Conservation (phyloP, 2,329 filamentous ascomycete species). For the Sarocladiaceae sp. region DNA sequence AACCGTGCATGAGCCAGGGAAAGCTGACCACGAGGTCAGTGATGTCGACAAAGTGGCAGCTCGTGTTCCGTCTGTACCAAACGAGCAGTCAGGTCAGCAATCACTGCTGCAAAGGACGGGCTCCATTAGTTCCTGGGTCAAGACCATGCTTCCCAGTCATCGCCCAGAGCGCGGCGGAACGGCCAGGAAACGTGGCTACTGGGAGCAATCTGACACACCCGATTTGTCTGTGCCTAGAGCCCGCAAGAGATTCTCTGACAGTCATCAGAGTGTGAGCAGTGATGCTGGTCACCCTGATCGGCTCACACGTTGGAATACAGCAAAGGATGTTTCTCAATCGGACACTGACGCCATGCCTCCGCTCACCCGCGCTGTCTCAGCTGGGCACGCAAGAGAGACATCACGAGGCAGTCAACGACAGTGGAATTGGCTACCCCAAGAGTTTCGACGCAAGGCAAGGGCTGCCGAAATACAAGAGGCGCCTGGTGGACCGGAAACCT, state of each 20-base stretch:
- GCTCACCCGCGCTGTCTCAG: background rate
- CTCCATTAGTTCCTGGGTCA: conserved; percentile 35
- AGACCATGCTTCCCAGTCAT: conserved; percentile 40
- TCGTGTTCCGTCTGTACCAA: no score
- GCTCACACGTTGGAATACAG: conserved; percentile 29
- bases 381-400: background rate
- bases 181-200: conserved; percentile 25
- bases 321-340: conserved; percentile 18
- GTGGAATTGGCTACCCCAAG: background rate
- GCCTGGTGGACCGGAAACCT: background rate
- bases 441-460: background rate
- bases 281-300: conserved; percentile 22
- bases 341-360: background rate
- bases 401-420: background rate
- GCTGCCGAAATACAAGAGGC: no score
- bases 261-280: conserved; percentile 14
- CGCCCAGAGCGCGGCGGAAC: conserved; percentile 46
- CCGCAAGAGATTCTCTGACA: conserved; percentile 12
- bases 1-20: background rate
- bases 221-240: background rate
- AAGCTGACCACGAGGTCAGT: background rate
- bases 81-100: no score
- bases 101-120: background rate
- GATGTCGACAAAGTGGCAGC: background rate
- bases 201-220: conserved; percentile 14